A percentile compares a stretch with the other conserved stretches of the same genome.
phyloP scores from a whole-genome alignment of 306 rosid genomes.

The Sicyos baderoa region DNA sequence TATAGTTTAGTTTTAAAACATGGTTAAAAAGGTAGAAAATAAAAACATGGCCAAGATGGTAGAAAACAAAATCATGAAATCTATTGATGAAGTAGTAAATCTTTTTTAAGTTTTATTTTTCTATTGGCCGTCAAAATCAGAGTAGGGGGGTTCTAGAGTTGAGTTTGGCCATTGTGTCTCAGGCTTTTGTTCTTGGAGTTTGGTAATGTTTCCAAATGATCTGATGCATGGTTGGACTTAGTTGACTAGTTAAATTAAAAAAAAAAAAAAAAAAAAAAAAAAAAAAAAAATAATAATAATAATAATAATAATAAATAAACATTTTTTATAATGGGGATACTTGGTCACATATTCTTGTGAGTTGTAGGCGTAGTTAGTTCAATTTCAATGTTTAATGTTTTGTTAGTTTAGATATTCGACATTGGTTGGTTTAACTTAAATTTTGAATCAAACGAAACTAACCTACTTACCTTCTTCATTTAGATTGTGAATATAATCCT shows the following conservation, averaged over 20 bases:
- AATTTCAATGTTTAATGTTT: too few relatives aligned
- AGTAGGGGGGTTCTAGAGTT: background rate
- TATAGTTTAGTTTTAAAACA: too few relatives aligned
- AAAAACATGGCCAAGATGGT: too few relatives aligned
- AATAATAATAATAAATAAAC: too few relatives aligned
- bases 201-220: background rate
- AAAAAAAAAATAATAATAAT: too few relatives aligned
- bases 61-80: too few relatives aligned
- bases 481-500: background rate
- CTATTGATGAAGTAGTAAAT: background rate
- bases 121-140: slow-evolving; percentile 5
- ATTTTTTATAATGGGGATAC: too few relatives aligned
- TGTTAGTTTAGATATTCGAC: background rate
- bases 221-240: slow-evolving; percentile 5
- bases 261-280: too few relatives aligned
- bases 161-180: slow-evolving; percentile 5
- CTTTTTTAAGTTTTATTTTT: background rate
- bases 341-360: too few relatives aligned
- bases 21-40: too few relatives aligned
- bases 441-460: background rate
- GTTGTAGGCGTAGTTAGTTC: too few relatives aligned
- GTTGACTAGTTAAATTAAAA: background rate
- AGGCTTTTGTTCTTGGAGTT: slow-evolving; percentile 9
- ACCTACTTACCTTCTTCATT: background rate
- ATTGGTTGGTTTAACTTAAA: too few relatives aligned